phyloP scores from a whole-genome alignment of 2,329 filamentous ascomycete genomes.

The Fusarium equiseti region DNA sequence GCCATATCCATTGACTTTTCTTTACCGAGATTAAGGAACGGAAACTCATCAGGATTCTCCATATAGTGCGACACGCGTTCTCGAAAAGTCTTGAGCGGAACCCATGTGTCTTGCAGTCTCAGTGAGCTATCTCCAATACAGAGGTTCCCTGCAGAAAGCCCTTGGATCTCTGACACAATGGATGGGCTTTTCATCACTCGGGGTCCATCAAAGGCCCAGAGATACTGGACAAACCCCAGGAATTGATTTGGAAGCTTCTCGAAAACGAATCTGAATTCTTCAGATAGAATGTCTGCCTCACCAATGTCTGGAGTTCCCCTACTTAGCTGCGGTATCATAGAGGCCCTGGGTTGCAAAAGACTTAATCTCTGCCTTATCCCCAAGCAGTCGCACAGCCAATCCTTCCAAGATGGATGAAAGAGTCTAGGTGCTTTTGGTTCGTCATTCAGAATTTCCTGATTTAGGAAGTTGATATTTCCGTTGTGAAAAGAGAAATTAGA shows the following conservation, averaged over 20 bases:
- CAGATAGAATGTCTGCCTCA: not conserved
- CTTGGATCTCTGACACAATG: conserved; percentile 2
- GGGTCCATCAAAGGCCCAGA: conserved; percentile 18
- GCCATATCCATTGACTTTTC: not conserved
- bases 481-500: not conserved
- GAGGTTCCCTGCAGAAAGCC: conserved; percentile 12
- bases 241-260: conserved; percentile 17
- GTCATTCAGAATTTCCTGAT: not conserved
- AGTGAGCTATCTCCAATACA: conserved; percentile 4
- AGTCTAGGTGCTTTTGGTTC: not conserved
- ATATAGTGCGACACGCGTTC: not conserved
- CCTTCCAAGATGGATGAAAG: conserved; percentile 17
- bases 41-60: conserved; percentile 16
- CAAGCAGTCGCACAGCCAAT: conserved; percentile 20
- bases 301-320: not conserved
- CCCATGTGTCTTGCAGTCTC: conserved; percentile 11
- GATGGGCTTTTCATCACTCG: not conserved
- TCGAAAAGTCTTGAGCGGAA: not conserved
- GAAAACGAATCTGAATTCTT: conserved; percentile 4
- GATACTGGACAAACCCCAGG: conserved; percentile 23
- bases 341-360: conserved; percentile 1
- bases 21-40: conserved; percentile 27
- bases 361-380: conserved; percentile 13
- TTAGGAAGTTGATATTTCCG: not conserved
- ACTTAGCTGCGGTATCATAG: not conserved